These are phyloP conservation scores for Epichloe elymi DNA, from an alignment of 2,329 filamentous ascomycete species.

Conservation along the genomic window DNA sequence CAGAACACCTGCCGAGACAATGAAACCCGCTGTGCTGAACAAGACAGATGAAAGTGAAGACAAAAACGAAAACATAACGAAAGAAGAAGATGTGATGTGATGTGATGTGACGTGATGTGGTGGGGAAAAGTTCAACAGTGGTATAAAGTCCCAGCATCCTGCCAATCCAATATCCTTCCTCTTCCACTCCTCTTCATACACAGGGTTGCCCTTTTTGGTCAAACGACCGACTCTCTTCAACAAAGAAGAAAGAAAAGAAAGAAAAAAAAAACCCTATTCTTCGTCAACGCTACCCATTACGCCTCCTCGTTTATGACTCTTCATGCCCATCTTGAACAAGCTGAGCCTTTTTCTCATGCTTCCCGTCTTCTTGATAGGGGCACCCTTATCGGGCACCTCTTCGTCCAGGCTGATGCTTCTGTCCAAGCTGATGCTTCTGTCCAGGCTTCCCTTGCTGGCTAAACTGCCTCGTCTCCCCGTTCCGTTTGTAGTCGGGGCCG, in stretches of 20 bases:
- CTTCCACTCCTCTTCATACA: not conserved
- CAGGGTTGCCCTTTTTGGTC: too few species aligned
- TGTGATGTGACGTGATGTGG: too few species aligned
- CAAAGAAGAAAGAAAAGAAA: not conserved
- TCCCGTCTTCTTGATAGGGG: conserved; percentile 34
- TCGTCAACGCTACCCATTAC: conserved; percentile 43
- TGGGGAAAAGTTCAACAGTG: not conserved
- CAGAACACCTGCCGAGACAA: not conserved
- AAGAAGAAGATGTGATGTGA: not conserved
- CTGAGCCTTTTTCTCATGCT: conserved; percentile 70
- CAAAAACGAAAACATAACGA: not conserved
- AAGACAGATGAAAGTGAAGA: not conserved
- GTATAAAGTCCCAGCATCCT: not conserved
- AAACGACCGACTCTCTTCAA: too few species aligned
- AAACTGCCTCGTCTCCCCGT: conserved; percentile 11
- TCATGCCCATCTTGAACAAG: conserved; percentile 61
- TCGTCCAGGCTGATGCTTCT: conserved; percentile 12
- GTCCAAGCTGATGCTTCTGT: conserved; percentile 18
- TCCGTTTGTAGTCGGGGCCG: not conserved
- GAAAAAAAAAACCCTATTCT: conserved; percentile 24
- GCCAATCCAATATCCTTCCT: not conserved
- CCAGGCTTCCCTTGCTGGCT: conserved; percentile 16
- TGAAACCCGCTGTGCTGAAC: not conserved
- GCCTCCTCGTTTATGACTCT: conserved; percentile 42
- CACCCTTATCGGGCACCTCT: conserved; percentile 16